A percentile compares a stretch with the other conserved stretches of the same genome.
Conservation (phyloP, 345 rosid species). For the Melastoma malabathricum region DNA sequence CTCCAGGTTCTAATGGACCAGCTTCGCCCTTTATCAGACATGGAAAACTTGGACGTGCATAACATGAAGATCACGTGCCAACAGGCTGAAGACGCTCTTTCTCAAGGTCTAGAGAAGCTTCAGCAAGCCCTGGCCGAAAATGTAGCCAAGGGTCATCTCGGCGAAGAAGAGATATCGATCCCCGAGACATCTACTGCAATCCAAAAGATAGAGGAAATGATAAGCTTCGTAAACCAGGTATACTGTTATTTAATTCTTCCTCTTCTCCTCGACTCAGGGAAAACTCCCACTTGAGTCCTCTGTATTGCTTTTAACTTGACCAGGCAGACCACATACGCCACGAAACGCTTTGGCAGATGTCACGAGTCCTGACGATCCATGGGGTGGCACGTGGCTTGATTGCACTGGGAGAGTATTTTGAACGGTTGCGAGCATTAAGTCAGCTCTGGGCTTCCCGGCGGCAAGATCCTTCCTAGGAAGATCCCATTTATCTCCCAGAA, state of each 20-base stretch:
- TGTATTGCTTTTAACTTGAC: background rate
- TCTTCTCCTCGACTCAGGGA: background rate
- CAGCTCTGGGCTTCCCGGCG: slow-evolving; percentile 46
- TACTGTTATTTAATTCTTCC: background rate
- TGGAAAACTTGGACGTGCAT: slow-evolving; percentile 33
- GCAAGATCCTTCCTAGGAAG: slow-evolving; percentile 34
- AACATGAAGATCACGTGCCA: slow-evolving; percentile 58
- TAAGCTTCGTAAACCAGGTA: slow-evolving; percentile 79
- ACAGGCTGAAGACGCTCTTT: slow-evolving; percentile 93
- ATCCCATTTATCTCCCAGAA: background rate
- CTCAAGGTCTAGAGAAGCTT: slow-evolving; percentile 92
- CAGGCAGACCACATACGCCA: slow-evolving; percentile 92
- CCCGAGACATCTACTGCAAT: slow-evolving; percentile 52
- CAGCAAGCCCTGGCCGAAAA: slow-evolving; percentile 55
- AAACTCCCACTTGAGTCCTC: background rate
- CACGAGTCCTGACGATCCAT: slow-evolving; percentile 46
- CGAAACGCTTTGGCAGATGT: slow-evolving; percentile 75
- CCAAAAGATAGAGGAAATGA: slow-evolving; percentile 60
- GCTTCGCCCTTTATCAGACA: slow-evolving; percentile 55
- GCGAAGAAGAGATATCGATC: slow-evolving; percentile 40
- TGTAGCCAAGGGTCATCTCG: slow-evolving; percentile 49
- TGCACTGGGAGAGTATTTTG: slow-evolving; percentile 73
- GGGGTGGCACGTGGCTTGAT: slow-evolving; percentile 80
- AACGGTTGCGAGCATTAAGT: slow-evolving; percentile 61
- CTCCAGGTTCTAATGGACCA: slow-evolving; percentile 63